Evolutionary conservation across 2,329 filamentous ascomycete genomes (phyloP).

Genomic region (Pseudopyrenochaeta lycopersici): DNA sequence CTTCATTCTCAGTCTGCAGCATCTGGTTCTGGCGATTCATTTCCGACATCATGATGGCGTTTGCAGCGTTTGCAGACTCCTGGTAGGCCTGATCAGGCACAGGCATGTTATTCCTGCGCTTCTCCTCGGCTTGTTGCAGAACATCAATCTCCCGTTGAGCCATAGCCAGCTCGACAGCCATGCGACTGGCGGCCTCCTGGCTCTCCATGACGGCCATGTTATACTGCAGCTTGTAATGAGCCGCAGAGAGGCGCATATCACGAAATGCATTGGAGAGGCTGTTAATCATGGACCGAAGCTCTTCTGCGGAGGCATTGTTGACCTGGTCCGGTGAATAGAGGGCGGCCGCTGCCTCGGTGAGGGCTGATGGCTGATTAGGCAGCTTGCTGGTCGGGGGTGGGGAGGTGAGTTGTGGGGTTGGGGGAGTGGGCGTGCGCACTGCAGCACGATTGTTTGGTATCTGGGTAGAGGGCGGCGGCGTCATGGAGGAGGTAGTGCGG

Average conservation of each 20-base stretch:
- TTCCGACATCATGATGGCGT: slow-evolving; percentile 62
- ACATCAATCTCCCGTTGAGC: slow-evolving; percentile 88
- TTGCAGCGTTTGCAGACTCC: slow-evolving; percentile 63
- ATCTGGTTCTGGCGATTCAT: slow-evolving; percentile 67
- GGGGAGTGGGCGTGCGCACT: slow-evolving; percentile 60
- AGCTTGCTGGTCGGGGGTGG: slow-evolving; percentile 56
- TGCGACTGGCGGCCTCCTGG: slow-evolving; percentile 83
- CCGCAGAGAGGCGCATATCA: slow-evolving; percentile 80
- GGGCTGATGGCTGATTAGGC: slow-evolving; percentile 32
- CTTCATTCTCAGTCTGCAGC: slow-evolving; percentile 71
- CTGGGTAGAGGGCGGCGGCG: slow-evolving; percentile 71
- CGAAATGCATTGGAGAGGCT: slow-evolving; percentile 63
- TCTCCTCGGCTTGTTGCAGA: slow-evolving; percentile 76
- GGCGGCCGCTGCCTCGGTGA: slow-evolving; percentile 46
- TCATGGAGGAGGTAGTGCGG: slow-evolving; percentile 63
- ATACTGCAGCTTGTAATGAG: slow-evolving; percentile 91
- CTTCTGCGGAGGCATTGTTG: slow-evolving; percentile 59
- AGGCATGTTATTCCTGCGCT: slow-evolving; percentile 65
- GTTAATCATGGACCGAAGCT: slow-evolving; percentile 64
- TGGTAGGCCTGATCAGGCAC: slow-evolving; percentile 62
- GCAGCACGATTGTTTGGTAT: slow-evolving; percentile 53
- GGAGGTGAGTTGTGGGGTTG: slow-evolving; percentile 58
- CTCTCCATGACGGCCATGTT: slow-evolving; percentile 85
- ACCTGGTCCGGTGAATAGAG: slow-evolving; percentile 62
- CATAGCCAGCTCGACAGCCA: slow-evolving; percentile 91